Conservation (phyloP, 179 eudicot species). For the Camellia oleifera region DNA sequence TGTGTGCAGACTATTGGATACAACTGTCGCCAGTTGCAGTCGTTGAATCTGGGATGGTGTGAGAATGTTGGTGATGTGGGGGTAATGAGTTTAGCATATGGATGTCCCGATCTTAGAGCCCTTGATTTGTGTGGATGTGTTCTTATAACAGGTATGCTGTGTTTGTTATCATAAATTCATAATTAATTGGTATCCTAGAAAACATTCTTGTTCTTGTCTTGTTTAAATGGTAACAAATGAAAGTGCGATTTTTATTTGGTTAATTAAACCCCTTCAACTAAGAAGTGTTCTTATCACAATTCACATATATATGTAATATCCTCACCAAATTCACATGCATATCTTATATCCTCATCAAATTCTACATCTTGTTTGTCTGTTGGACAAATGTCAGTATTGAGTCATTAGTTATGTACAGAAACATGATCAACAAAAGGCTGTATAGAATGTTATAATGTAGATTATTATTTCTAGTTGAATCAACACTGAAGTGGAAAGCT, state of each 20-base stretch:
- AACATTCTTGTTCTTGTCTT: neutral
- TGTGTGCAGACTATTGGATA: constrained; percentile 73
- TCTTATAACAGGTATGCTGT: constrained; percentile 78
- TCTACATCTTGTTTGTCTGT: neutral
- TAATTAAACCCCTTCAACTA: neutral
- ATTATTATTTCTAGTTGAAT: neutral
- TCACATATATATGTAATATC: neutral
- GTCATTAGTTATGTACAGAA: neutral
- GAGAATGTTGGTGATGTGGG: constrained; percentile 83
- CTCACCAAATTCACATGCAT: neutral
- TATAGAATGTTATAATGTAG: neutral
- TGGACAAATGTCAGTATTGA: neutral
- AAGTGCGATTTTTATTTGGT: neutral
- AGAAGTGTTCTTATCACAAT: neutral
- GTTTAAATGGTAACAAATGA: neutral
- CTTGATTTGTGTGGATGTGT: constrained; percentile 91
- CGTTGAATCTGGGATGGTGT: constrained; percentile 88
- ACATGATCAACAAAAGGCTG: neutral
- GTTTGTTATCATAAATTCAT: neutral
- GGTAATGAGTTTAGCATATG: constrained; percentile 83
- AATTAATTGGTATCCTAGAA: neutral
- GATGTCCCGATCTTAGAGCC: constrained; percentile 80
- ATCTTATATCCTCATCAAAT: neutral
- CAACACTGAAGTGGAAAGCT: neutral
- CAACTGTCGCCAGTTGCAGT: constrained; percentile 71